Base-by-base conservation (phyloP, 176 grass and related monocot species). In the Aechmea fasciata region DNA sequence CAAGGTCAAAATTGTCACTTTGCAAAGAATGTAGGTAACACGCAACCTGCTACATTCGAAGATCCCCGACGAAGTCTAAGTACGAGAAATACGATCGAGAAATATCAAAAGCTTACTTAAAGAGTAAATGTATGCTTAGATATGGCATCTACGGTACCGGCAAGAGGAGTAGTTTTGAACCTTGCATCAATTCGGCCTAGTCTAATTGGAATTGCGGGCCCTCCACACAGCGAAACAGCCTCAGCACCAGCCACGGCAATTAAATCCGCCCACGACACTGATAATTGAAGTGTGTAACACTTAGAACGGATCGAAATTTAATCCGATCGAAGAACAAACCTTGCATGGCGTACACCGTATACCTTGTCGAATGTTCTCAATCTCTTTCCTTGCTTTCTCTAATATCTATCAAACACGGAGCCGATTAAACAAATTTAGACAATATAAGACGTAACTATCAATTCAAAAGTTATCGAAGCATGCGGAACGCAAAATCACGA, bases 201-300 rank as follows among this genome's bases (percentile, higher is more conserved):
- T 70, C 48, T 81, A 69, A 97, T 73, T 65, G 81, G 71, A 90
- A 97, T 97, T 51, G 74, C 67, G 49, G 94, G 89, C 18, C 89
- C 94, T 75, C 84, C 94, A 80, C 94, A 92, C 10, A 92, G 62
- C 11, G 84, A 74, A 85, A 97, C 82, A 75, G 89, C 89, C 71
- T 92, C 84, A 33, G 86, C 79, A 83, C 94, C 94, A 81, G 86
- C 89, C 50, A 97, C 89, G n/a, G 82, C 86, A 83, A 97, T 97
- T 69, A 97, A 76, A 72, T 97, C 93, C 10, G 93, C 86, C 93
- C 93, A 97, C 61, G 93, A 97, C 3, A 97, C 94, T 97, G 62
- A 61, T 52, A 71, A 69, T 52, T 65, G 11, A 68, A 47, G 18
- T 13, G 12, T 24, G 59, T 69, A 82, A 49, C 41, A 67, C 47